Evolutionary conservation across 805 yeast genomes (phyloP).

Genomic region (Pichia eremophila): DNA sequence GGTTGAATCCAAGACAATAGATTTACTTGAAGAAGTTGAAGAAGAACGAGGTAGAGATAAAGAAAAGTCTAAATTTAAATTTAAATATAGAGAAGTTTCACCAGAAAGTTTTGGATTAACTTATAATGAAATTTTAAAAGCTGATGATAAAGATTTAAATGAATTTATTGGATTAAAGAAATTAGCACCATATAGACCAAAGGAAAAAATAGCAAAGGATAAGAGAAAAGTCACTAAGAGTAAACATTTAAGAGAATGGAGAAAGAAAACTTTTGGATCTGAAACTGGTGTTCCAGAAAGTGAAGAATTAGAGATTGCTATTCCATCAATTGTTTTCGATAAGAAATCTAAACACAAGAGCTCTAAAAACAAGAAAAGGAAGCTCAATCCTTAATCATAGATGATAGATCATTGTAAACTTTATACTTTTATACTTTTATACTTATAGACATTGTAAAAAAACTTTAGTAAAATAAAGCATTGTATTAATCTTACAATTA

Average conservation of each 20-base stretch:
- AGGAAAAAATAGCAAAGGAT: constrained; percentile 64
- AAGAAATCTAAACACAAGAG: constrained; percentile 15
- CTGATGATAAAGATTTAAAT: constrained; percentile 81
- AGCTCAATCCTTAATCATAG: too few species aligned
- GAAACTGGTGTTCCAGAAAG: constrained; percentile 23
- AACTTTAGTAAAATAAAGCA: too few species aligned
- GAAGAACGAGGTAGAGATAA: constrained; percentile 53
- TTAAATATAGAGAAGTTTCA: constrained; percentile 88
- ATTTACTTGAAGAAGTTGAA: constrained; percentile 60
- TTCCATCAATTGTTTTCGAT: constrained; percentile 21
- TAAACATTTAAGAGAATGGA: constrained; percentile 81
- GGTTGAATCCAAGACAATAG: constrained; percentile 63
- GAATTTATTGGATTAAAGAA: constrained; percentile 82
- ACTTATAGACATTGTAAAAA: too few species aligned
- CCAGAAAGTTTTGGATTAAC: constrained; percentile 88
- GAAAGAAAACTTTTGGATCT: constrained; percentile 65
- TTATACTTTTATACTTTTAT: too few species aligned
- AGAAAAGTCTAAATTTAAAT: constrained; percentile 37
- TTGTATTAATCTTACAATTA: too few species aligned
- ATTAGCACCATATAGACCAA: constrained; percentile 84
- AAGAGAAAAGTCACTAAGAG: constrained; percentile 76
- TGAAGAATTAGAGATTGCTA: constrained; percentile 14
- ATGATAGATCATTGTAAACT: too few species aligned
- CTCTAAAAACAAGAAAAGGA: not conserved
- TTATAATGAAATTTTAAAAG: constrained; percentile 78